Evolutionary conservation across 2,329 filamentous ascomycete species (phyloP).

Genomic region (Leptographium radiaticola): DNA sequence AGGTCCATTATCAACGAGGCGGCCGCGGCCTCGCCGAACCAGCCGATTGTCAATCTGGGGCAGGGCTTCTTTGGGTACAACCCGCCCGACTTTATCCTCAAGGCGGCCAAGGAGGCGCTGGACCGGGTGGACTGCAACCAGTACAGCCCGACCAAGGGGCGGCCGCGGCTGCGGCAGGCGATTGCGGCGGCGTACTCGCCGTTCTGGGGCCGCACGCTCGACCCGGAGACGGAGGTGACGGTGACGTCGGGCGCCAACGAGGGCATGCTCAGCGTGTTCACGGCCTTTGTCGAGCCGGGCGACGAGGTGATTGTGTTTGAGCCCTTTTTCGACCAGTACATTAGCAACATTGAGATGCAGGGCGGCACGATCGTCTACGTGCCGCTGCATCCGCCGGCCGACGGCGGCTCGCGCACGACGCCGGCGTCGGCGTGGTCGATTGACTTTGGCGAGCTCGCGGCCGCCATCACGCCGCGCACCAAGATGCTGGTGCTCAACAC

Average conservation of each 20-base stretch:
- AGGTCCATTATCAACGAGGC: conserved; percentile 37
- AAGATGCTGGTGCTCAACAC: conserved; percentile 94
- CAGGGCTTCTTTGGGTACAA: conserved; percentile 82
- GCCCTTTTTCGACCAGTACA: conserved; percentile 98
- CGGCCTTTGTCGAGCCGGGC: conserved; percentile 88
- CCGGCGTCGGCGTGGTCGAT: conserved; percentile 82
- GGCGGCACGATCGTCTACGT: conserved; percentile 92
- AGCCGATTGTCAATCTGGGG: conserved; percentile 41
- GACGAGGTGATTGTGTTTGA: conserved; percentile 98
- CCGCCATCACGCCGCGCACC: conserved; percentile 69
- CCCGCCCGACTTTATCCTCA: conserved; percentile 76
- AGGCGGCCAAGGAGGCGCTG: conserved; percentile 82
- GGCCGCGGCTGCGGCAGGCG: conserved; percentile 82
- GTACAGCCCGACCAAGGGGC: conserved; percentile 91
- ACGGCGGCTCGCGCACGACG: conserved; percentile 66
- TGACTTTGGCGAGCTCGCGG: conserved; percentile 70
- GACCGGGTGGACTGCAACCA: conserved; percentile 95
- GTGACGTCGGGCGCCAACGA: conserved; percentile 90
- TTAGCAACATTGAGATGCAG: conserved; percentile 97
- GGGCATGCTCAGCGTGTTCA: conserved; percentile 92
- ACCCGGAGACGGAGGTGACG: conserved; percentile 86
- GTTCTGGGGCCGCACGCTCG: conserved; percentile 66
- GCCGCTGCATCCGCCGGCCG: conserved; percentile 76
- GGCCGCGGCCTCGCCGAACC: conserved; percentile 33
- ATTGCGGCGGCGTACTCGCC: conserved; percentile 87